These are phyloP conservation scores for Backusella morwellensis DNA, from an alignment of 192 early-diverging fungal genomes.

Conservation along the genomic window DNA sequence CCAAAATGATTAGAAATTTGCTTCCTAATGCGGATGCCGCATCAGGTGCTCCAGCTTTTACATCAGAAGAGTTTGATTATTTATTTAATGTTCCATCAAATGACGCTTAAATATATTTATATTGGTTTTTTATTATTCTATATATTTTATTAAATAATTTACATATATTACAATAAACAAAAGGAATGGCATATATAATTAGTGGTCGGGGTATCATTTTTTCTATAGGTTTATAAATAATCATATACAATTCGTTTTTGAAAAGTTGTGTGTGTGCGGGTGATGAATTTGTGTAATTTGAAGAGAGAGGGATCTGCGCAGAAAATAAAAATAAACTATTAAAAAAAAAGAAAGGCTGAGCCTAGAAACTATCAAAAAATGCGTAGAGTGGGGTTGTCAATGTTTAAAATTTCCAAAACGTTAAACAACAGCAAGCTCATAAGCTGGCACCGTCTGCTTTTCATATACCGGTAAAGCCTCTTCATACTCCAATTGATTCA, in stretches of 20 bases:
- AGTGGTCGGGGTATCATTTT: background rate
- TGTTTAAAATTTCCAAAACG: background rate
- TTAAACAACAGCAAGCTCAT: background rate
- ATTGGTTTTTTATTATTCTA: background rate
- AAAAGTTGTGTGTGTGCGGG: background rate
- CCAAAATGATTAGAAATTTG: slow-evolving; percentile 11
- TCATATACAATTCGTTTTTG: background rate
- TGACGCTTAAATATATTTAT: background rate
- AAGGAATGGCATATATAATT: background rate
- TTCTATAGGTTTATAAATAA: background rate
- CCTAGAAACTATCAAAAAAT: background rate
- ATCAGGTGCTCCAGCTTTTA: background rate
- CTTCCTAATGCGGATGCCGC: slow-evolving; percentile 12
- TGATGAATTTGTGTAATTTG: too few relatives aligned
- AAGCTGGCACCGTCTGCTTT: background rate
- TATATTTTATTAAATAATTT: background rate
- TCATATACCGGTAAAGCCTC: background rate
- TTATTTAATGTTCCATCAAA: background rate
- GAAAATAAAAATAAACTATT: background rate
- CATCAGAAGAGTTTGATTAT: background rate
- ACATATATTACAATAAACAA: background rate
- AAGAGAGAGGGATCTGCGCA: background rate
- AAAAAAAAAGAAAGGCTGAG: background rate
- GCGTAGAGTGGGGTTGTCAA: background rate
- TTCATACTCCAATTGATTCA: slow-evolving; percentile 2